Percentiles rank a stretch among this genome's conserved stretches.
These are phyloP conservation scores for Phaffia australis DNA, from an alignment of 768 basidiomycete species.

Conservation along the genomic window DNA sequence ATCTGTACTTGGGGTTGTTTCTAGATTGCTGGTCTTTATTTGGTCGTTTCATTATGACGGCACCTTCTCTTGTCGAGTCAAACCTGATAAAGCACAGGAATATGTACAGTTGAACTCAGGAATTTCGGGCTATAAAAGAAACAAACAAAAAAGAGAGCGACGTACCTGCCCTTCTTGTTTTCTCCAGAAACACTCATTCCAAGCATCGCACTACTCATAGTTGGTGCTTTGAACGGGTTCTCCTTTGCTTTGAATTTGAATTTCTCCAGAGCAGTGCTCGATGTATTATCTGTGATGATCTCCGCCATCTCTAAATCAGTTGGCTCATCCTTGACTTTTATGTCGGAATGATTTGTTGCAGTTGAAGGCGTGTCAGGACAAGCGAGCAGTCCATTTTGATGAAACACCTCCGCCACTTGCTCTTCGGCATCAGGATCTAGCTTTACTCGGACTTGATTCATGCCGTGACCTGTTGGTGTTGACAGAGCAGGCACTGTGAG, in stretches of 20 bases:
- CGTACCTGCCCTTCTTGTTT: conserved; percentile 17
- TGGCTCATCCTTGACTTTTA: too few species aligned
- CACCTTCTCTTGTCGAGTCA: conserved; percentile 59
- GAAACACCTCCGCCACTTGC: too few species aligned
- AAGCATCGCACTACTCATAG: background rate
- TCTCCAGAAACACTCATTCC: conserved; percentile 22
- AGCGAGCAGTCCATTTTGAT: too few species aligned
- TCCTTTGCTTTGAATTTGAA: background rate
- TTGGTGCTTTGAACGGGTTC: background rate
- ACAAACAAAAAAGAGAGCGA: background rate
- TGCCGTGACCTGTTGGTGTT: too few species aligned
- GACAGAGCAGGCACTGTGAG: too few species aligned
- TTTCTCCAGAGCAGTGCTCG: background rate
- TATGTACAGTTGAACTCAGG: background rate
- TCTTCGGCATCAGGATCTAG: too few species aligned
- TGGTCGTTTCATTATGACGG: conserved; percentile 76
- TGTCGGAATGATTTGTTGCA: too few species aligned
- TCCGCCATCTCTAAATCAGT: too few species aligned
- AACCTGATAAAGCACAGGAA: conserved; percentile 38
- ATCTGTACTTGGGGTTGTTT: conserved; percentile 57
- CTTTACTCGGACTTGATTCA: too few species aligned
- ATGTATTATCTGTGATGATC: background rate
- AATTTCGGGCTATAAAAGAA: background rate
- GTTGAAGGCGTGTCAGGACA: too few species aligned
- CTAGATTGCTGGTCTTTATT: conserved; percentile 53